Evolutionary conservation across 192 early-diverging fungal genomes (phyloP), one percentile per base, ranked within the genome.

Genomic region (Spizellomyces sp.): DNA sequence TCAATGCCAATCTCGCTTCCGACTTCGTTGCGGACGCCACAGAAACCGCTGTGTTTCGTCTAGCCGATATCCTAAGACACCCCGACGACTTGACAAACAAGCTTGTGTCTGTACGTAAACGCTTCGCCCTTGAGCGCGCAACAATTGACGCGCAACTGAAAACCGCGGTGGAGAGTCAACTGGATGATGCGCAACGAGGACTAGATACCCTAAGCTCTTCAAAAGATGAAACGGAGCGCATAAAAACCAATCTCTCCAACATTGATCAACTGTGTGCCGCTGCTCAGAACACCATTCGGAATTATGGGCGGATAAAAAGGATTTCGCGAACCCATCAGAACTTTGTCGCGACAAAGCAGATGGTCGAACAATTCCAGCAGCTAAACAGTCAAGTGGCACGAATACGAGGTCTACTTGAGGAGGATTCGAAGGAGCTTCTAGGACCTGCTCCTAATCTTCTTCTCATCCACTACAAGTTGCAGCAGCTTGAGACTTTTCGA

Each of bases 91-190:
- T 99, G 17, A 87, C 84, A 15, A 91, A 90, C 80, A 96, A 92
- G 72, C 89, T 97, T 9, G 82, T 86, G 21, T 82, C 87, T 7
- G 70, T 98, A 41, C 88, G 91, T 64, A 87, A 90, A 65, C 94
- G 94, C 74, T 86, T 96, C 60, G 89, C 89, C 5, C 88, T 91
- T 70, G 98, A 99, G 83, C 88, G 92, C 75, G 91, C 93, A 9
- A 85, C 90, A 21, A 91, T 98, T 22, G 96, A 98, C 78, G 94
- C 96, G 12, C 96, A 99, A 77, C 85, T 99, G 48, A 97, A 96
- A 74, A 92, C 95, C 8, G 93, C 93, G 14, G 93, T 95, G 58
- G 94, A 98, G 76, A 79, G 88, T 52, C 94, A 96, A 78, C 86
- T 98, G 57, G 95, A 96, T 79, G 92, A 92, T 66, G 90, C 91